phyloP scores from a whole-genome alignment of 306 rosid genomes.

The Acacia crassicarpa region DNA sequence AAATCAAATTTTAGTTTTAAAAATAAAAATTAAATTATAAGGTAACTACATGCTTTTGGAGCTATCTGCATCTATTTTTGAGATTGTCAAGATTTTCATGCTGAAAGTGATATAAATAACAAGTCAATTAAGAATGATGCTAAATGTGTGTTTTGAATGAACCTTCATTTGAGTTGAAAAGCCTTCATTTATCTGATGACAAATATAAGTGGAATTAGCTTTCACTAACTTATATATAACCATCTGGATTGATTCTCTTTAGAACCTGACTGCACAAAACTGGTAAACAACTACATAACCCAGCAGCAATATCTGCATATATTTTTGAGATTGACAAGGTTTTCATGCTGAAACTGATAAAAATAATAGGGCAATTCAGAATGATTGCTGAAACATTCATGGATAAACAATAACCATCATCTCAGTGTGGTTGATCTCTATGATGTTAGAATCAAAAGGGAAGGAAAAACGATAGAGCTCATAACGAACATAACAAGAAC shows the following conservation, averaged over 20 bases:
- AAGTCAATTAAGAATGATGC: no score
- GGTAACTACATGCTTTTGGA: no score
- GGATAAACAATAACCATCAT: slow-evolving; percentile 39
- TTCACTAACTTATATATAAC: background rate
- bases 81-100: no score
- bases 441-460: slow-evolving; percentile 46
- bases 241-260: background rate
- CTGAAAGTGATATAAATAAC: no score
- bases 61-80: background rate
- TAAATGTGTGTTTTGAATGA: background rate
- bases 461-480: slow-evolving; percentile 71
- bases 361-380: background rate
- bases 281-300: background rate
- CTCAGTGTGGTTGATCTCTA: slow-evolving; percentile 10
- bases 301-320: background rate
- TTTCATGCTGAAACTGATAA: background rate
- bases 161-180: background rate
- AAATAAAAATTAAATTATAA: no score
- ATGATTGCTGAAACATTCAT: background rate
- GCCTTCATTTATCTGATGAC: background rate
- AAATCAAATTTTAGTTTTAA: no score
- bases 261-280: background rate
- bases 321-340: background rate
- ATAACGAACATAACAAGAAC: slow-evolving; percentile 70
- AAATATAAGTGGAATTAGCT: background rate